phyloP scores from a whole-genome alignment of 73 alveolate species.

The Durusdinium trenchii region DNA sequence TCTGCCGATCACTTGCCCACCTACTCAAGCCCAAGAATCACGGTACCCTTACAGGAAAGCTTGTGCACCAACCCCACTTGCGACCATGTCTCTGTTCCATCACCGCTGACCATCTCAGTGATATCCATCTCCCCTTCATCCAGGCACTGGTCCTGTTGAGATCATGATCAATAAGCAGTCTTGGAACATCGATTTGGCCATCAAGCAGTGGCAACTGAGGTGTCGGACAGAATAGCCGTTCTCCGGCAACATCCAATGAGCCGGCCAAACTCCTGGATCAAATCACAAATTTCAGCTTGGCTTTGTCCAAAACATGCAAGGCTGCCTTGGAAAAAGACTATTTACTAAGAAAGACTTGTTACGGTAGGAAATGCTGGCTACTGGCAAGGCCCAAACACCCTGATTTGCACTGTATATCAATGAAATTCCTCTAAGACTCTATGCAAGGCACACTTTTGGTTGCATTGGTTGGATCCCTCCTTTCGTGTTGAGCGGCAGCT shows the following conservation, averaged over 20 bases:
- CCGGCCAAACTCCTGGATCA: conserved; percentile 71
- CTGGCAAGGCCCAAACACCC: no score
- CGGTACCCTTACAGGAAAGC: not conserved
- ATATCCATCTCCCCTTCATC: conserved; percentile 92
- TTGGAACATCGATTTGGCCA: not conserved
- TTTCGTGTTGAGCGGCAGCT: conserved; percentile 76
- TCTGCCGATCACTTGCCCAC: no score
- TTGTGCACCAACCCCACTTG: not conserved
- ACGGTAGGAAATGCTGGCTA: no score
- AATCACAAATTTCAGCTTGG: no score
- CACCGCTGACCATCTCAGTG: conserved; percentile 72
- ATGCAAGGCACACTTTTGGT: no score
- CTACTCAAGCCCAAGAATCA: no score
- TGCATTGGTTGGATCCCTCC: not conserved
- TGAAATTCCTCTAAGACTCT: no score
- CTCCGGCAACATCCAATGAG: conserved; percentile 88
- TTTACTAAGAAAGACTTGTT: no score
- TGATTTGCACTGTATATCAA: no score
- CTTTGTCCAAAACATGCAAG: no score
- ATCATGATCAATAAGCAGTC: not conserved
- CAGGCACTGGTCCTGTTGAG: conserved; percentile 34
- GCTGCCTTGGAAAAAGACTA: no score
- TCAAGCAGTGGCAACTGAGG: not conserved
- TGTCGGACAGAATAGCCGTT: conserved; percentile 54
- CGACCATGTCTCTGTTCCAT: conserved; percentile 8